Evolutionary conservation across 495 filamentous ascomycete species (phyloP), one percentile per base, ranked within the genome.

Genomic region (Podospora comata): DNA sequence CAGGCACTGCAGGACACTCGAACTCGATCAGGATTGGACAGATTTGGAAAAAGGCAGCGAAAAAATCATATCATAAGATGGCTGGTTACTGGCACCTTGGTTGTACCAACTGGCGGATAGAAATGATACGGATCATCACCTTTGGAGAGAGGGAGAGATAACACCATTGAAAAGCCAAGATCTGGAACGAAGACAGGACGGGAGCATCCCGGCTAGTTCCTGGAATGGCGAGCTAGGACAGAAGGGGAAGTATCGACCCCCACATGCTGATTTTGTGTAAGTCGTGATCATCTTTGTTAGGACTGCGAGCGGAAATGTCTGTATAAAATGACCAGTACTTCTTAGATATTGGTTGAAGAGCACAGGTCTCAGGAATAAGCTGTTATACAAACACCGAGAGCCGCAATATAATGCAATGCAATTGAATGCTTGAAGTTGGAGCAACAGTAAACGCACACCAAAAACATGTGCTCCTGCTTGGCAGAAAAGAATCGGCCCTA

Each of bases 151-250:
- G 16, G 27, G 54, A 44, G 48, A 71, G 69, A 71, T 71, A 71
- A 66, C 66, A 64, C 67, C 67, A 68, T 67, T 26, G 65, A 55
- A 32, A 20, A 15, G 69, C 69, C 69, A 71, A 71, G 69, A 4
- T 59, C 66, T 56, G 61, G 19, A 11, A 28, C 39, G 39, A 48
- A 48, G 39, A 48, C 39, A 48, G 39, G 30, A 39, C 32, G 28
- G 28, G 32, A 27, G n/a, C 16, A 63, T 39, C 61, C 32, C 34
- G 28, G 32, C 30, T 48, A 26, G 61, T 48, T 63, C 18, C 23
- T 61, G 23, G 30, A 30, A 18, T 26, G 30, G 5, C 11, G 59
- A 30, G 30, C 59, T 61, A 28, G 59, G 16, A 34, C 59, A 11
- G 30, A 48, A 48, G 15, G 39, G 39, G 39, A 11, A 48, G 39